phyloP scores from a whole-genome alignment of 2,329 filamentous ascomycete species.

The Monosporascus sp. region DNA sequence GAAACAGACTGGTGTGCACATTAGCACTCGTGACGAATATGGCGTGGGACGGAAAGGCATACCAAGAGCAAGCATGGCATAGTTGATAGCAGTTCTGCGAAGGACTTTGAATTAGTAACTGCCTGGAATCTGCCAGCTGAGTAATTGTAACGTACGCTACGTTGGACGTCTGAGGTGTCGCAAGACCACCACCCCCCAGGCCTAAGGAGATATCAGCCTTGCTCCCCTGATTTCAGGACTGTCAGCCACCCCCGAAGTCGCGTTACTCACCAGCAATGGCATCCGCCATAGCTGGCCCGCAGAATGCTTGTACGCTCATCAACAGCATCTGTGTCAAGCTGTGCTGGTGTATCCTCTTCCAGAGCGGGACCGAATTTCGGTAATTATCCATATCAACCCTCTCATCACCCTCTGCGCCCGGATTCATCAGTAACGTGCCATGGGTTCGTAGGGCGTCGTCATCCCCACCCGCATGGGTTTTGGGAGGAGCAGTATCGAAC shows the following conservation, averaged over 20 bases:
- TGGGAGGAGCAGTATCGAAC: slow-evolving; percentile 19
- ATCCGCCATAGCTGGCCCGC: slow-evolving; percentile 35
- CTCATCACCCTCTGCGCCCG: slow-evolving; percentile 9
- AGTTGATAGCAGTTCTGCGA: slow-evolving; percentile 17
- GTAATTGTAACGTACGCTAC: slow-evolving; percentile 26
- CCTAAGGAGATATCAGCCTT: slow-evolving; percentile 14
- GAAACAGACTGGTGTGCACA: slow-evolving; percentile 28
- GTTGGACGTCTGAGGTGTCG: slow-evolving; percentile 37
- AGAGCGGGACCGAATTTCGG: slow-evolving; percentile 26
- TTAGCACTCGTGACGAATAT: slow-evolving; percentile 1
- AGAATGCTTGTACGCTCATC: slow-evolving; percentile 40
- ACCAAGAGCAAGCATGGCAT: slow-evolving; percentile 25
- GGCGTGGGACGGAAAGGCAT: background rate
- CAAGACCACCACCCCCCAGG: slow-evolving; percentile 39
- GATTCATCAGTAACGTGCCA: slow-evolving; percentile 15
- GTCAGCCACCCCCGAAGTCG: background rate
- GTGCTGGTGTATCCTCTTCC: slow-evolving; percentile 40
- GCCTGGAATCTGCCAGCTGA: too few relatives aligned
- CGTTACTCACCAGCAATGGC: slow-evolving; percentile 30
- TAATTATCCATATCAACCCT: slow-evolving; percentile 32
- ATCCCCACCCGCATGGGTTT: slow-evolving; percentile 18
- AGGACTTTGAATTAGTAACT: background rate
- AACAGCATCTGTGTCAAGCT: slow-evolving; percentile 45
- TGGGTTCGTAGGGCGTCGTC: slow-evolving; percentile 16
- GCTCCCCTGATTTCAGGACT: background rate